Percentiles rank a stretch among this genome's conserved stretches.
Conservation (phyloP, 257 asterid genomes). For the Scutellaria baicalensis region DNA sequence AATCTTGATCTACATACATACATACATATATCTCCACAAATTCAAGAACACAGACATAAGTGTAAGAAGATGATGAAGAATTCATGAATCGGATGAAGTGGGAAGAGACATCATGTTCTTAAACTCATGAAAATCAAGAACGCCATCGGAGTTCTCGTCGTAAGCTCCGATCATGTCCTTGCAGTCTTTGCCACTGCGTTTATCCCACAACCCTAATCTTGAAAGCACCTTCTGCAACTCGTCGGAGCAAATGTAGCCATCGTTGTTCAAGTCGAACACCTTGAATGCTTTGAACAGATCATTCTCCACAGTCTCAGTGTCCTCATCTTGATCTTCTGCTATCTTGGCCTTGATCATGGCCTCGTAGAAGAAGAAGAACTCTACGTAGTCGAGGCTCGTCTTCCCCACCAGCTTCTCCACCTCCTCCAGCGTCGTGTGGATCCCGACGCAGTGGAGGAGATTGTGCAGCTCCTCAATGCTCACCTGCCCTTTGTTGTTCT, state of each 20-base stretch:
- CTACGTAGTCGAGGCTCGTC: conserved; percentile 29
- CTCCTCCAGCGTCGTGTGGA: conserved; percentile 40
- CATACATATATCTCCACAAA: not conserved
- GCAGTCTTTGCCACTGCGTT: conserved; percentile 36
- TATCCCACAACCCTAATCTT: conserved; percentile 40
- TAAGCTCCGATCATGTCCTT: conserved; percentile 44
- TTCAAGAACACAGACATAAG: not conserved
- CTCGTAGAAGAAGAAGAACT: conserved; percentile 55
- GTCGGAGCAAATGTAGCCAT: conserved; percentile 50
- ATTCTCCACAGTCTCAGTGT: not conserved
- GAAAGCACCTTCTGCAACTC: conserved; percentile 46
- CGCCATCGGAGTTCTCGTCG: conserved; percentile 62
- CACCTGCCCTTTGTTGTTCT: conserved; percentile 33
- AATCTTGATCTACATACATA: conserved; percentile 4
- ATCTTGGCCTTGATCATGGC: conserved; percentile 20
- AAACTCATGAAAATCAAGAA: conserved; percentile 62
- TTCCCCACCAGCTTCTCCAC: conserved; percentile 41
- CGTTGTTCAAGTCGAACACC: conserved; percentile 51
- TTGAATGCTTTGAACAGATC: conserved; percentile 46
- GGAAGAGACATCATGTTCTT: conserved; percentile 57
- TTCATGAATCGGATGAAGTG: conserved; percentile 11
- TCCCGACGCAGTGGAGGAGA: conserved; percentile 32
- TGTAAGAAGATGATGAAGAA: not conserved
- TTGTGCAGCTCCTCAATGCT: conserved; percentile 39
- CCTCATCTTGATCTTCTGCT: not conserved